Evolutionary conservation across 2,329 filamentous ascomycete genomes (phyloP).

Genomic region (Ceratocystis harringtonii): DNA sequence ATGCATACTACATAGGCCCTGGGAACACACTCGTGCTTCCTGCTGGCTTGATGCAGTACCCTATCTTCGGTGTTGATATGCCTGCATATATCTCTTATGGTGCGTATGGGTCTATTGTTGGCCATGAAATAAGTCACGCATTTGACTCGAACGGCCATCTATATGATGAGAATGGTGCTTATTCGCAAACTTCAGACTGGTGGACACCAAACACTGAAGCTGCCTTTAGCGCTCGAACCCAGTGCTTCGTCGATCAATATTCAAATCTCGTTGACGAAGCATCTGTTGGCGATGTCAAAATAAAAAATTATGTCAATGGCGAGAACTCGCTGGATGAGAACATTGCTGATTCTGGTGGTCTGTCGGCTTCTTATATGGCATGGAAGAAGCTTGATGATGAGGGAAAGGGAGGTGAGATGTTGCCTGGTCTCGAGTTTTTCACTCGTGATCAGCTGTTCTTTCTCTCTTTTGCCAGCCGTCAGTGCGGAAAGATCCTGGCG

Average conservation of each 20-base stretch:
- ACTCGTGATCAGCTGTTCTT: constrained; percentile 58
- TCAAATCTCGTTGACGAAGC: constrained; percentile 17
- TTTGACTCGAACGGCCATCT: constrained; percentile 53
- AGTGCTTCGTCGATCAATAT: constrained; percentile 56
- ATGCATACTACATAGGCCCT: constrained; percentile 49
- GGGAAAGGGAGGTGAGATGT: constrained; percentile 32
- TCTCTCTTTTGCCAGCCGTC: constrained; percentile 47
- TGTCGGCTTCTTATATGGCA: constrained; percentile 46
- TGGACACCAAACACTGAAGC: constrained; percentile 46
- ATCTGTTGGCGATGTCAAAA: background rate
- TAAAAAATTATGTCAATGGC: constrained; percentile 48
- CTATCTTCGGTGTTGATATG: constrained; percentile 46
- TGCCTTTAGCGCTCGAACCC: constrained; percentile 41
- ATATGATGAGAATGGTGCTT: constrained; percentile 43
- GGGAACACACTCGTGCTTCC: constrained; percentile 57
- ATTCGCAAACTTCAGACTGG: constrained; percentile 44
- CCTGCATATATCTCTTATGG: constrained; percentile 54
- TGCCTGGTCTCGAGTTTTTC: constrained; percentile 48
- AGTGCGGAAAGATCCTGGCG: constrained; percentile 50
- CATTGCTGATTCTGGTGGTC: constrained; percentile 54
- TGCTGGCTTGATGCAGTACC: constrained; percentile 54
- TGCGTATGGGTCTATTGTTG: constrained; percentile 51
- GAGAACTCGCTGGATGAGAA: constrained; percentile 52
- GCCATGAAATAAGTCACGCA: constrained; percentile 55
- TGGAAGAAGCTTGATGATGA: constrained; percentile 45